A percentile compares a stretch with the other conserved stretches of the same genome.
phyloP scores from a whole-genome alignment of 106 monocot species.

The Dioscorea zingiberensis region DNA sequence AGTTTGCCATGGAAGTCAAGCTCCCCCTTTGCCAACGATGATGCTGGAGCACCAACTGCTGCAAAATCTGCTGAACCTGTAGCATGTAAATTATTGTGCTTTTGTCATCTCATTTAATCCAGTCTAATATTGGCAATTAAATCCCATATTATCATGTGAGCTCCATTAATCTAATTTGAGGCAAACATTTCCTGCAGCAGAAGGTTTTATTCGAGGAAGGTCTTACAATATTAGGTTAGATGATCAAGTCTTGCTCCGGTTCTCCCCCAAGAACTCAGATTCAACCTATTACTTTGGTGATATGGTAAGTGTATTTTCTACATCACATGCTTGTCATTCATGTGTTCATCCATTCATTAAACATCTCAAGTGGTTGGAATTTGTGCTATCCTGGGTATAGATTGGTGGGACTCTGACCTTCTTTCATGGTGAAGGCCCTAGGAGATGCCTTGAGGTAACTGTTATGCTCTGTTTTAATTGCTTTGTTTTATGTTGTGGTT shows the following conservation, averaged over 20 bases:
- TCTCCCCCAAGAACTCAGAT: constrained; percentile 90
- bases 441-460: constrained; percentile 94
- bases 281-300: constrained; percentile 94
- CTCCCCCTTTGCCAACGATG: constrained; percentile 42
- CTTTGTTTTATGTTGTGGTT: background rate
- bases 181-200: constrained; percentile 80
- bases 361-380: background rate
- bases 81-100: constrained; percentile 63
- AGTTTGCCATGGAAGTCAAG: constrained; percentile 24
- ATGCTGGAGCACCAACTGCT: constrained; percentile 27
- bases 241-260: constrained; percentile 85
- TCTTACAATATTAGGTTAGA: constrained; percentile 98
- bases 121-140: no score
- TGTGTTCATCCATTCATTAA: constrained; percentile 1
- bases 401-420: constrained; percentile 96
- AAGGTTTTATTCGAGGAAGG: constrained; percentile 91
- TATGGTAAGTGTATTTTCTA: constrained; percentile 39
- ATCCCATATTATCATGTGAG: background rate
- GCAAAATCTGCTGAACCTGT: constrained; percentile 37
- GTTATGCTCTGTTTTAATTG: background rate
- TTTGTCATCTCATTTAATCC: constrained; percentile 1
- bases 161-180: constrained; percentile 27
- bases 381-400: constrained; percentile 31
- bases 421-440: constrained; percentile 68
- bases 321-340: background rate